Conservation (phyloP, 1,284 basidiomycete genomes). For the Puccinia coronata region DNA sequence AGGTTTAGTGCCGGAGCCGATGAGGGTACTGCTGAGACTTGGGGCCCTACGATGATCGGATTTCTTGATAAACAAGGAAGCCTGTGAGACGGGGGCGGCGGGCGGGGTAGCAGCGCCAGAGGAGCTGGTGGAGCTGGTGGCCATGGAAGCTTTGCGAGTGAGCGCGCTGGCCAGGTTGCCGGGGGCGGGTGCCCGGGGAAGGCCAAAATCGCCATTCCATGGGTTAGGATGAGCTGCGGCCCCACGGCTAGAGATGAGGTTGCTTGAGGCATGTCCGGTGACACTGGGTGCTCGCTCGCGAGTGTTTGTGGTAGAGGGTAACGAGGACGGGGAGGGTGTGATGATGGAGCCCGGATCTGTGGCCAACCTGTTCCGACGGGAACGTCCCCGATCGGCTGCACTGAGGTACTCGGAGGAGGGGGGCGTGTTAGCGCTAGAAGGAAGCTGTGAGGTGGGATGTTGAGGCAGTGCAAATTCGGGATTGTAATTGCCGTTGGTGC, state of each 20-base stretch:
- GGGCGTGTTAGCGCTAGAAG: background rate
- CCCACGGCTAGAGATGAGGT: background rate
- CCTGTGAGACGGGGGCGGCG: background rate
- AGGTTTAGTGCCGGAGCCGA: background rate
- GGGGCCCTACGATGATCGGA: slow-evolving; percentile 35
- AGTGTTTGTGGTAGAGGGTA: background rate
- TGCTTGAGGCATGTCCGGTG: background rate
- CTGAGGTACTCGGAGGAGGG: slow-evolving; percentile 25
- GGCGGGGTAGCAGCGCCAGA: background rate
- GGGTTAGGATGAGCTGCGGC: background rate
- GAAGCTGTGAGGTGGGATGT: background rate
- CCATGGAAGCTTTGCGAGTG: slow-evolving; percentile 23
- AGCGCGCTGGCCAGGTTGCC: slow-evolving; percentile 33
- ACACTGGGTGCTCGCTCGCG: background rate
- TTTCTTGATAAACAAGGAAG: slow-evolving; percentile 41
- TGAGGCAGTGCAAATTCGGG: slow-evolving; percentile 10
- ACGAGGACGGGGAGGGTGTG: slow-evolving; percentile 2
- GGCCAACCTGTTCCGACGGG: slow-evolving; percentile 32
- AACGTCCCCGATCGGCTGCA: background rate
- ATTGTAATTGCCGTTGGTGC: background rate
- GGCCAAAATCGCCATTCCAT: slow-evolving; percentile 49
- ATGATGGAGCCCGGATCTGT: slow-evolving; percentile 31
- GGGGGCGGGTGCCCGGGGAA: slow-evolving; percentile 50
- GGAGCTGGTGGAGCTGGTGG: slow-evolving; percentile 5
- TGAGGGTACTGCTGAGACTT: slow-evolving; percentile 25